Base-by-base conservation (phyloP, 139 green algal species). In the Desmodesmus armatus region DNA sequence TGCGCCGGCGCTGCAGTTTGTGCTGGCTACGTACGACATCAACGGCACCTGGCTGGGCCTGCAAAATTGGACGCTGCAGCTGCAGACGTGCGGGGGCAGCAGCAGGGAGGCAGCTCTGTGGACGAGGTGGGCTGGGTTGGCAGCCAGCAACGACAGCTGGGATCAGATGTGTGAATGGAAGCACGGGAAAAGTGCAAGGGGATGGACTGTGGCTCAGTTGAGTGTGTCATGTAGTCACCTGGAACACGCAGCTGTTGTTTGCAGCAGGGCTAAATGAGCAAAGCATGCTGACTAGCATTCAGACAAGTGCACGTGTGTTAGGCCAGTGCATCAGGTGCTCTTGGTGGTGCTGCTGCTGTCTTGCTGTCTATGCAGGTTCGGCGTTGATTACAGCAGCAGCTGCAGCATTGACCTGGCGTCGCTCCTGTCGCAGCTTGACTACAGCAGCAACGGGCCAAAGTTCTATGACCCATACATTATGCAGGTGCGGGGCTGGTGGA, bases 41-140 rank as follows among this genome's bases (percentile, higher is more conserved):
- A 90, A 94, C 58, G 91, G 91, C 80, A 92, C 89, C 3, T 94
- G 91, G 91, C 89, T 94, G 78, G 91, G 91, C 41, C 89, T 88
- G 69, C 80, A 75, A 23, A 78, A 84, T 27, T 92, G 86, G 87
- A 92, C 86, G 17, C 53, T 77, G 39, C 87, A 94, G 89, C 85
- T 92, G 15, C 91, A 94, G 63, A 33, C 90, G 49, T 94, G 91
- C 60, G 91, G 91, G 0, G 83, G 82, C 15, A 41, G 60, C 29
- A 33, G 72, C 39, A 37, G 44, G 0, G 87, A 92, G 70, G 85
- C 87, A 15, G 58, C n/a, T 2, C 71, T 78, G 4, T 94, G 90
- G 90, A 86, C 49, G 41, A 89, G 87, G 90, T 93, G 71, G 25
- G 87, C 29, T n/a, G n/a, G n/a, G n/a, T n/a, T n/a, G n/a, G n/a